Conservation (phyloP, 768 basidiomycete species). For the Suillus subalutaceus region DNA sequence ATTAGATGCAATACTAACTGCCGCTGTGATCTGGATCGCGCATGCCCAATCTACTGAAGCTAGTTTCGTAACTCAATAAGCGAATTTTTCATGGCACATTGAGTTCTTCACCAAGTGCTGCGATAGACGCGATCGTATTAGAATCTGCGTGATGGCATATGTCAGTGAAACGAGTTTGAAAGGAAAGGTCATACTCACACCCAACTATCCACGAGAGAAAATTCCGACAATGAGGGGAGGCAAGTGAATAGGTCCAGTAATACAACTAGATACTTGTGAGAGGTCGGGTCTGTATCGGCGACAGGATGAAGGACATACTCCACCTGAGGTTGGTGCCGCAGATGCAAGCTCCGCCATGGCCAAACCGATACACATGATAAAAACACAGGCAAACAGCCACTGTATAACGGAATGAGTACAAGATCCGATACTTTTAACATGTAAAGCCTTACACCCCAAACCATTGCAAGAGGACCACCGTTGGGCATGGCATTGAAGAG, state of each 20-base stretch:
- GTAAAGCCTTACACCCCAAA: constrained; percentile 16
- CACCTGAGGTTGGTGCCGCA: constrained; percentile 74
- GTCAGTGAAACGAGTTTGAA: neutral
- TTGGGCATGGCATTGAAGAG: constrained; percentile 17
- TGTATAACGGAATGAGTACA: constrained; percentile 21
- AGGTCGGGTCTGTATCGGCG: neutral
- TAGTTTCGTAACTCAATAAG: constrained; percentile 19
- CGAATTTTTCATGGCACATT: neutral
- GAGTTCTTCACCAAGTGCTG: constrained; percentile 26
- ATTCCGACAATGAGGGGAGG: constrained; percentile 46
- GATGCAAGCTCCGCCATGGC: constrained; percentile 73
- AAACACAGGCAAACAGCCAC: constrained; percentile 69
- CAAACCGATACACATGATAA: constrained; percentile 65
- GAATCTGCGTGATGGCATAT: constrained; percentile 35
- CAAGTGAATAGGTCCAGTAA: constrained; percentile 53
- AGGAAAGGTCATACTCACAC: constrained; percentile 36
- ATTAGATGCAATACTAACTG: constrained; percentile 43
- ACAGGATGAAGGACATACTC: constrained; percentile 40
- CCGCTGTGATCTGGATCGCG: constrained; percentile 59
- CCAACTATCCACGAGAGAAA: constrained; percentile 59
- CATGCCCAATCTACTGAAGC: constrained; percentile 67
- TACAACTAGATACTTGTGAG: constrained; percentile 37
- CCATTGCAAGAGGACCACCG: constrained; percentile 15
- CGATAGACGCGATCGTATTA: constrained; percentile 54
- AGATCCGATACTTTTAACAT: neutral